phyloP scores from a whole-genome alignment of 208 protist genomes.

The Trypanosoma grayi region DNA sequence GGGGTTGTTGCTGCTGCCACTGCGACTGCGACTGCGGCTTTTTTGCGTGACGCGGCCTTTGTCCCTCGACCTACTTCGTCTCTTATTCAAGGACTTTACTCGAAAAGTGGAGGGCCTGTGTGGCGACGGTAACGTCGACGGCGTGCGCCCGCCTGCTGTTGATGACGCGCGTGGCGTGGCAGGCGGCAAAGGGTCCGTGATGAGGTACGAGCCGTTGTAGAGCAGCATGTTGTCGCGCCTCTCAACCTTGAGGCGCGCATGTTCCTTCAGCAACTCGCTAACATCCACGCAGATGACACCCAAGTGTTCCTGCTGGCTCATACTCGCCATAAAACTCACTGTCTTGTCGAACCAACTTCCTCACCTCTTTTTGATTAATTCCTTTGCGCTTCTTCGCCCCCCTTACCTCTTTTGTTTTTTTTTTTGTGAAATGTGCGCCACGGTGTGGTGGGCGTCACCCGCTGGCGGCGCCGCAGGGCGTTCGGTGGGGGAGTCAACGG shows the following conservation, averaged over 20 bases:
- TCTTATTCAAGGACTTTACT: not conserved
- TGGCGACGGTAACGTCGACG: not conserved
- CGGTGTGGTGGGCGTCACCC: too few species aligned
- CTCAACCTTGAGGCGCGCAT: not conserved
- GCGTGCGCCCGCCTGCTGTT: not conserved
- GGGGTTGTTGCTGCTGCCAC: not conserved
- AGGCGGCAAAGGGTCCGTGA: slow-evolving; percentile 1
- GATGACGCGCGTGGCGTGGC: not conserved
- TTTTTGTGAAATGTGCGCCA: too few species aligned
- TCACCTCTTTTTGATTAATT: not conserved
- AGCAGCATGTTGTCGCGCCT: slow-evolving; percentile 6
- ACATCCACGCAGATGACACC: slow-evolving; percentile 29
- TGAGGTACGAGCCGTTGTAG: slow-evolving; percentile 14
- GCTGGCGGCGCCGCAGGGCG: too few species aligned
- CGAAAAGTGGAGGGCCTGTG: not conserved
- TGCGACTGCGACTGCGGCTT: not conserved
- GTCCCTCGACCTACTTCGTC: not conserved
- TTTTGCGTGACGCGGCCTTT: not conserved
- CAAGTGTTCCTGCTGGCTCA: not conserved
- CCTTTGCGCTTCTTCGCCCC: too few species aligned
- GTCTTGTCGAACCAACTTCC: not conserved
- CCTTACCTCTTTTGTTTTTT: not conserved
- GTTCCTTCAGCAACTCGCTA: slow-evolving; percentile 16
- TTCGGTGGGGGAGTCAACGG: too few species aligned
- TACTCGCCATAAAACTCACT: not conserved